Base-by-base conservation (phyloP, 768 basidiomycete species). In the Pulveroboletus frians region DNA sequence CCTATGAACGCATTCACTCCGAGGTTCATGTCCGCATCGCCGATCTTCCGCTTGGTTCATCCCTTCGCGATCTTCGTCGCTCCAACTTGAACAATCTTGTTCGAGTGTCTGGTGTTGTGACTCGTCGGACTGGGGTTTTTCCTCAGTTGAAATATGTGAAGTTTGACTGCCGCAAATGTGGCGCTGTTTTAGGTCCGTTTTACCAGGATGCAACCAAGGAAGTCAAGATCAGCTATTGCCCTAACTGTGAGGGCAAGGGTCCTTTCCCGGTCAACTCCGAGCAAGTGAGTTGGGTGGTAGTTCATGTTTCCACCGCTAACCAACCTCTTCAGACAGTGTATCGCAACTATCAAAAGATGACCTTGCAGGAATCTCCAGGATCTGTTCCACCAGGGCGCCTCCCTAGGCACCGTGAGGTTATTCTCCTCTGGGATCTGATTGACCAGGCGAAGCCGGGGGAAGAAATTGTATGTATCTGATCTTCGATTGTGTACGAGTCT, bases 131-230 rank as follows among this genome's bases (percentile, higher is more conserved):
- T 9, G 95, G 96, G 9, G 94, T 99, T 9, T 98, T 98, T 70
- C 96, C 96, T n/a, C 96, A 99, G 68, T 74, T 99, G 51, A 98
- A 99, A 72, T 96, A 97, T 62, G 94, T 99, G 68, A 98, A 97
- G 66, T 99, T 99, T 61, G 92, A 98, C 67, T 99, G 96, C 69
- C 79, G 79, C 47, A 97, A 95, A 66, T 99, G 96, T 59, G 86
- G 88, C 15, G 88, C 84, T n/a, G 83, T 91, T 23, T 76, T 98
- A 14, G 96, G 96, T 13, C 96, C 96, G 1, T 98, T 98, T 74
- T 95, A 92, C 66, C 96, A 99, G 73, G 96, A 98, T 68, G 91
- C 92, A 7, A 87, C 85, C 32, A 88, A 82, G 69, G 96, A 99
- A 67, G 84, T 98, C 49, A 89, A 80, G 69, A 87, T 98, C 66